Evolutionary conservation across 192 early-diverging fungal genomes (phyloP), one percentile per base, ranked within the genome.

Genomic region (Podila epicladia): DNA sequence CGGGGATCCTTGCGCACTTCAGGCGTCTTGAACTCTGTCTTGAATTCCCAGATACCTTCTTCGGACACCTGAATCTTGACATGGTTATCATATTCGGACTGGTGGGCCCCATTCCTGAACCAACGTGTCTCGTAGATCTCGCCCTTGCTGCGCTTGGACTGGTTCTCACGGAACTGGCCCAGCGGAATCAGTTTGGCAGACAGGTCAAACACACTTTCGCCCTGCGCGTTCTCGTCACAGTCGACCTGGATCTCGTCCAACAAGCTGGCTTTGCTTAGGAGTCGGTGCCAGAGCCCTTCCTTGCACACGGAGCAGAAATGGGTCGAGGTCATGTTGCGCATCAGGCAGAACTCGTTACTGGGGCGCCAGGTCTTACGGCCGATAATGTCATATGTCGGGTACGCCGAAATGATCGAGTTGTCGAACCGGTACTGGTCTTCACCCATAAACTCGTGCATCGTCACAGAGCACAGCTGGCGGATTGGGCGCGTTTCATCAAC

Each of bases 271-370:
- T 83, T 85, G 38, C 63, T 62, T 58, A 91, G 62, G n/a, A 89
- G 72, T 26, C 85, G 65, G 28, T 73, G 68, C 87, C 89, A 91
- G 31, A 91, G 76, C 8, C 90, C 90, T 61, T 91, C 88, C 48
- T 85, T 79, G 82, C 90, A 91, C 29, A 91, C 80, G 65, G 84
- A 65, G 49, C 90, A 90, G 58, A 90, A 87, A 7, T 64, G 58
- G 7, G 78, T 71, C 11, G 73, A 71, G 20, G 75, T 41, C 90
- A 90, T 91, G 71, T 91, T 90, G 29, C 90, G 77, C 90, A 91
- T 91, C 68, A 91, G 57, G 49, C 90, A 91, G 33, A 67, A 79
- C 71, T 91, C 90, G 74, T 91, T 78, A 38, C 85, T 88, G 8
- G 85, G 85, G 6, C 90, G 71, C 73, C 84, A 90, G 12, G 85